phyloP scores from a whole-genome alignment of 208 protist genomes.

The Phytomonas serpens region DNA sequence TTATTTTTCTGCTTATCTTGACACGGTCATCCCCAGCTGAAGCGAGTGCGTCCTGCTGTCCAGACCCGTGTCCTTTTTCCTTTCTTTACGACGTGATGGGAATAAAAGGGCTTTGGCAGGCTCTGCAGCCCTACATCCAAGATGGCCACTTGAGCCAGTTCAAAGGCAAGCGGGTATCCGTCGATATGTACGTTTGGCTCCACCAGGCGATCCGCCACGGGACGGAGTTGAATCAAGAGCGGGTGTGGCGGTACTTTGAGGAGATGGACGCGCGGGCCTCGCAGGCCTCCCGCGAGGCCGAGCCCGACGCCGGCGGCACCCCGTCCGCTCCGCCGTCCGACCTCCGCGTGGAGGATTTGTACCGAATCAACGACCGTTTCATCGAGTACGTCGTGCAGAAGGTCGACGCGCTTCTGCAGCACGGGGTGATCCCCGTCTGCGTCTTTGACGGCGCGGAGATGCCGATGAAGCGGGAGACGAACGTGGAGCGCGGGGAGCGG shows the following conservation, averaged over 20 bases:
- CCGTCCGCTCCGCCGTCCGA: neutral
- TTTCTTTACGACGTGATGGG: conserved; percentile 43
- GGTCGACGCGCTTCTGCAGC: conserved; percentile 38
- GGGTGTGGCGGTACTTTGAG: conserved; percentile 20
- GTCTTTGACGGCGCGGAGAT: conserved; percentile 80
- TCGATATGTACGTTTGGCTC: conserved; percentile 90
- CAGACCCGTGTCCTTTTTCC: neutral
- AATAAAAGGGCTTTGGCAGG: conserved; percentile 80
- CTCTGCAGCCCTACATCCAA: conserved; percentile 59
- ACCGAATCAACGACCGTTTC: conserved; percentile 25
- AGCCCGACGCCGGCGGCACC: neutral
- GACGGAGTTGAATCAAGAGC: conserved; percentile 25
- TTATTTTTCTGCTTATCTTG: conserved; percentile 1
- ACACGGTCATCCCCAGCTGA: conserved; percentile 9
- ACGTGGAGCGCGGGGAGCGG: conserved; percentile 35
- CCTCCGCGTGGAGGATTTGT: conserved; percentile 16
- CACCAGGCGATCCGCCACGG: conserved; percentile 48
- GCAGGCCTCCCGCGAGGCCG: neutral
- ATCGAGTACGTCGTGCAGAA: conserved; percentile 27
- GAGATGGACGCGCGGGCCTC: conserved; percentile 11
- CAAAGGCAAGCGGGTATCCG: conserved; percentile 54
- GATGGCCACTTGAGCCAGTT: conserved; percentile 72
- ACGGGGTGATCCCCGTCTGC: conserved; percentile 59
- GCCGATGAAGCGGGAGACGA: conserved; percentile 66
- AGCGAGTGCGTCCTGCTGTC: conserved; percentile 1